Base-by-base conservation (phyloP, 805 yeast genomes). In the Crinitomyces ghanaensis region DNA sequence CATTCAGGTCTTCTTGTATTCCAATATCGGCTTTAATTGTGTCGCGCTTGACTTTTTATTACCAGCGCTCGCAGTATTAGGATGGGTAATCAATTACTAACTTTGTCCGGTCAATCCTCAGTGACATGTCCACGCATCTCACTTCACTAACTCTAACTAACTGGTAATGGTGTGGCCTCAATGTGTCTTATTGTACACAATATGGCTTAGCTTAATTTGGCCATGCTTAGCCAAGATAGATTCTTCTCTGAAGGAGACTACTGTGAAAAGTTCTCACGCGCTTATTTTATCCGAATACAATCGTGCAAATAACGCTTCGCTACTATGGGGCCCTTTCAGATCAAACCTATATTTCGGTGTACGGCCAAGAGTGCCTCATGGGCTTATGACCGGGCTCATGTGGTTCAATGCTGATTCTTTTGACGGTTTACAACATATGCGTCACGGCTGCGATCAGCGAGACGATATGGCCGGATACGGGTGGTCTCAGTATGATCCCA, bases 241-340 rank as follows among this genome's bases (percentile, higher is more conserved):
- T n/a, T n/a, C n/a, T n/a, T n/a, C n/a, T n/a, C n/a, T n/a, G n/a
- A n/a, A n/a, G n/a, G n/a, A n/a, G n/a, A n/a, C n/a, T n/a, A n/a
- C n/a, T n/a, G n/a, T n/a, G n/a, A n/a, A 18, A n/a, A 26, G 12
- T 17, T 18, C 32, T 9, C 16, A 25, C 17, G 12, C 29, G 26
- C n/a, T 8, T 8, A n/a, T n/a, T n/a, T n/a, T n/a, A n/a, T n/a
- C n/a, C n/a, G 56, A 57, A 22, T 63, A 57, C 36, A 38, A 59
- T 8, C 38, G 50, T 18, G 56, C 60, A 22, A 62, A 70, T 5
- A 59, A 65, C 30, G 58, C 66, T 26, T 68, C 83, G 2, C 59
- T 81, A 18, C 53, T 73, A 20, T 88, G 98, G 98, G 97, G 94
- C 1, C 93, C 97, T 1, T 88, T 85, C 56, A 62, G 96, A 42